These are phyloP conservation scores for Jamesozyma hellenica DNA, from an alignment of 805 yeast genomes.

Conservation along the genomic window DNA sequence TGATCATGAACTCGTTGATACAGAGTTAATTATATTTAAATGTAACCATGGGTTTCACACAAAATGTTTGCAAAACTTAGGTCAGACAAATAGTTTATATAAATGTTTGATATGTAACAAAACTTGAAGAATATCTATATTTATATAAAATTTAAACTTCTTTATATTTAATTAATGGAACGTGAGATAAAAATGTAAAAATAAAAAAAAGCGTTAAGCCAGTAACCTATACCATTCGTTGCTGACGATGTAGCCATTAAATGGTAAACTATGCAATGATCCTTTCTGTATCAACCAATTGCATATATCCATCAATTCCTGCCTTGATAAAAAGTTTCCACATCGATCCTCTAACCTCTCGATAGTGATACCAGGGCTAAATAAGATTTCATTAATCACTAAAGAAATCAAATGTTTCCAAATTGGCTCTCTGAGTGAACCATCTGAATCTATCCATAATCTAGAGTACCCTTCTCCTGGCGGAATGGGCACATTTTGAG, in stretches of 20 bases:
- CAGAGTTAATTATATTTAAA: conserved; percentile 14
- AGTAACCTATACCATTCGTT: conserved; percentile 21
- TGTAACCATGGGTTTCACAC: conserved; percentile 27
- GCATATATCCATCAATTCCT: conserved; percentile 33
- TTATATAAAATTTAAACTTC: too few species aligned
- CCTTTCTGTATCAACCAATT: conserved; percentile 38
- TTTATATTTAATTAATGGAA: too few species aligned
- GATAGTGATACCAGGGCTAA: conserved; percentile 45
- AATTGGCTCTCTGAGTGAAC: conserved; percentile 44
- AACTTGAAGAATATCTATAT: not conserved
- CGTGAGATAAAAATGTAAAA: not conserved
- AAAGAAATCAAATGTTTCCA: conserved; percentile 52
- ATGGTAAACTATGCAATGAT: conserved; percentile 9
- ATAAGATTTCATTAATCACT: conserved; percentile 36
- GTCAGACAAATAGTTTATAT: conserved; percentile 13
- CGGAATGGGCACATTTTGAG: conserved; percentile 37
- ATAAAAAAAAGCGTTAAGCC: conserved; percentile 1
- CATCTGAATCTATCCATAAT: conserved; percentile 62
- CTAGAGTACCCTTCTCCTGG: conserved; percentile 51
- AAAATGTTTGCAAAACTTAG: conserved; percentile 22
- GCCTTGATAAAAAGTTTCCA: conserved; percentile 27
- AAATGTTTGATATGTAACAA: conserved; percentile 18
- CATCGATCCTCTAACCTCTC: conserved; percentile 13
- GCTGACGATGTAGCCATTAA: conserved; percentile 16
- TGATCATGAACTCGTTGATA: not conserved